Evolutionary conservation across 176 grass and related monocot genomes (phyloP), one percentile per base, ranked within the genome.

Genomic region (Musa schizocarpa): DNA sequence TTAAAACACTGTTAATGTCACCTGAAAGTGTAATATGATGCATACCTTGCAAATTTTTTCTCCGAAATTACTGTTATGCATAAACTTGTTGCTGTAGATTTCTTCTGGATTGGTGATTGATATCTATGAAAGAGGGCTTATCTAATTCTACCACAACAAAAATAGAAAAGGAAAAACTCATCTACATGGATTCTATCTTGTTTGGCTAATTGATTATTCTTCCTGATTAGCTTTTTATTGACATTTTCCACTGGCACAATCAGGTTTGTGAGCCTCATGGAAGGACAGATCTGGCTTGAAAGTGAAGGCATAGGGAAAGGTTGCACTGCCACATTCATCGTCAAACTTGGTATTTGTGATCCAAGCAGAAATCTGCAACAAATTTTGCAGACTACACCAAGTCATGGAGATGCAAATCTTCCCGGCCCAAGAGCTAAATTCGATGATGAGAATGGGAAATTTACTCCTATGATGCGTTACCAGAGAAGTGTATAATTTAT

Each of bases 201-300:
- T 43, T 43, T 43, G 34, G 57, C 10, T 8, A 62, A 19, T n/a
- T 62, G 57, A 62, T 62, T 9, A 73, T 54, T 73, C 17, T 54
- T 54, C n/a, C 12, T 73, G 19, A 10, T 52, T 51, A 11, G 14
- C 19, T 11, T 25, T 13, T 73, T 19, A 26, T 11, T 70, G 49
- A 70, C 50, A 74, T 56, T 56, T 74, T 27, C 2, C 27, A 56
- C 13, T 74, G 20, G 12, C 7, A 9, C 25, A 53, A 69, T 48
- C 78, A 99, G 95, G 80, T 99, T 99, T 81, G 81, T 87, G 52
- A 88, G 53, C 82, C 83, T 99, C 50, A 99, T 99, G 95, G 91
- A 90, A 86, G 95, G 95, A 70, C 82, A 92, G 26, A 94, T 99
- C 69, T 99, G 95, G 95, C 27, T 99, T 9, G 95, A 99, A 27